Percentiles rank a stretch among this genome's conserved stretches.
Evolutionary conservation across 768 basidiomycete genomes (phyloP).

Genomic region (Trametes cingulata): DNA sequence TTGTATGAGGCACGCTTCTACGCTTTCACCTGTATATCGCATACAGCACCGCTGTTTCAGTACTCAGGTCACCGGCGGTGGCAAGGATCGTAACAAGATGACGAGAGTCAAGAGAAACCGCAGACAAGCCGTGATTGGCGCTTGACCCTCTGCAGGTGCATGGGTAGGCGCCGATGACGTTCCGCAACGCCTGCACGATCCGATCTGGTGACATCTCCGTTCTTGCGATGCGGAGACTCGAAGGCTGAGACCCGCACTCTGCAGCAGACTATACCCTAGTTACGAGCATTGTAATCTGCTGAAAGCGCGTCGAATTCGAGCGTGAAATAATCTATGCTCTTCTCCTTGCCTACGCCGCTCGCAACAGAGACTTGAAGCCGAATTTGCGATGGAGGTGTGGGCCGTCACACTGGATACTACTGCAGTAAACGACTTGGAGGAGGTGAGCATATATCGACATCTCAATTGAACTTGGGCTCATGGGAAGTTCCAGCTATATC

Average conservation of each 20-base stretch:
- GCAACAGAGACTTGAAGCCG: too few relatives aligned
- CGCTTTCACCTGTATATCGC: too few relatives aligned
- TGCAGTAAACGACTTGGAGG: slow-evolving; percentile 33
- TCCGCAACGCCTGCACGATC: not conserved
- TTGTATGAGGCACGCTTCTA: too few relatives aligned
- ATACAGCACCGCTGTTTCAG: too few relatives aligned
- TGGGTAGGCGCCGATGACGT: not conserved
- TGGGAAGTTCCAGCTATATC: slow-evolving; percentile 48
- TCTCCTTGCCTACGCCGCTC: not conserved
- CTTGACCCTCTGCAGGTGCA: not conserved
- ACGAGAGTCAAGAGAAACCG: not conserved
- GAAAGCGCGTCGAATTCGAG: too few relatives aligned
- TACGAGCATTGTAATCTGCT: too few relatives aligned
- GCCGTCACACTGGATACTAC: slow-evolving; percentile 39
- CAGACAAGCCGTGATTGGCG: not conserved
- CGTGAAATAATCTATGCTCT: too few relatives aligned
- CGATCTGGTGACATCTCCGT: not conserved
- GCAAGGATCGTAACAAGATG: not conserved
- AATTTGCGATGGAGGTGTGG: slow-evolving; percentile 43
- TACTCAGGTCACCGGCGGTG: not conserved
- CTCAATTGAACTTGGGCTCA: slow-evolving; percentile 4
- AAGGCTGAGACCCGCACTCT: too few relatives aligned
- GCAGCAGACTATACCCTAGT: too few relatives aligned
- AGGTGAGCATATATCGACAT: slow-evolving; percentile 26
- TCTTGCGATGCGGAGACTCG: not conserved